phyloP scores from a whole-genome alignment of 202 grass and related monocot species.

The Setaria italica region DNA sequence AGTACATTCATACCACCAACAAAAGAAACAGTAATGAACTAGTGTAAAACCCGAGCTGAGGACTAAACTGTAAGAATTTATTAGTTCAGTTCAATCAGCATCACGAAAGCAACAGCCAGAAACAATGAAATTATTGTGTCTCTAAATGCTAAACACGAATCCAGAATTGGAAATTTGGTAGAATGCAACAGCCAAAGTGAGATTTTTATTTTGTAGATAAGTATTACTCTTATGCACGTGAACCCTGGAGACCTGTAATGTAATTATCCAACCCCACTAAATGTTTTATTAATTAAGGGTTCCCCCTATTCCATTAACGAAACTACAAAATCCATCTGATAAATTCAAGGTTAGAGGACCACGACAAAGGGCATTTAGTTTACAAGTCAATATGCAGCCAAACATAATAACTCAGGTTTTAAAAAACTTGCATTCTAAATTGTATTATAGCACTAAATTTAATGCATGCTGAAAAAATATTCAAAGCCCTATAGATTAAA shows the following conservation, averaged over 20 bases:
- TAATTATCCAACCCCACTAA: slow-evolving; percentile 18
- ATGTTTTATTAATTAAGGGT: not conserved
- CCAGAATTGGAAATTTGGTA: not conserved
- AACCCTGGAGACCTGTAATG: slow-evolving; percentile 13
- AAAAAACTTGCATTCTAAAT: slow-evolving; percentile 27
- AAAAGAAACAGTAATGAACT: slow-evolving; percentile 17
- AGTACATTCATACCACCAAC: slow-evolving; percentile 5
- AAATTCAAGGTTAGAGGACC: not conserved
- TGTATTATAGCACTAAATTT: slow-evolving; percentile 9
- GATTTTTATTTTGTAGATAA: not conserved
- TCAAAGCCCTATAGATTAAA: not conserved
- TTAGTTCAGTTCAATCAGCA: slow-evolving; percentile 34
- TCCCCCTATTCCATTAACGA: not conserved
- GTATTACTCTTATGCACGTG: not conserved
- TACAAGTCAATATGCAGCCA: not conserved
- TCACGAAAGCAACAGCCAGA: slow-evolving; percentile 12
- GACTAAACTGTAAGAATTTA: slow-evolving; percentile 10
- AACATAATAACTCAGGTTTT: slow-evolving; percentile 9
- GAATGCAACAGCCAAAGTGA: not conserved
- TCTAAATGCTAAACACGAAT: slow-evolving; percentile 2
- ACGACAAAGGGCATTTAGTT: not conserved
- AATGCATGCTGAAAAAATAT: not conserved
- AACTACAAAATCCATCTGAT: slow-evolving; percentile 1
- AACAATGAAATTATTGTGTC: slow-evolving; percentile 26
- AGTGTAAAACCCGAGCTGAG: slow-evolving; percentile 24